Percentiles rank a stretch among this genome's conserved stretches.
phyloP scores from a whole-genome alignment of 2,329 filamentous ascomycete genomes.

The Talaromyces sp. region DNA sequence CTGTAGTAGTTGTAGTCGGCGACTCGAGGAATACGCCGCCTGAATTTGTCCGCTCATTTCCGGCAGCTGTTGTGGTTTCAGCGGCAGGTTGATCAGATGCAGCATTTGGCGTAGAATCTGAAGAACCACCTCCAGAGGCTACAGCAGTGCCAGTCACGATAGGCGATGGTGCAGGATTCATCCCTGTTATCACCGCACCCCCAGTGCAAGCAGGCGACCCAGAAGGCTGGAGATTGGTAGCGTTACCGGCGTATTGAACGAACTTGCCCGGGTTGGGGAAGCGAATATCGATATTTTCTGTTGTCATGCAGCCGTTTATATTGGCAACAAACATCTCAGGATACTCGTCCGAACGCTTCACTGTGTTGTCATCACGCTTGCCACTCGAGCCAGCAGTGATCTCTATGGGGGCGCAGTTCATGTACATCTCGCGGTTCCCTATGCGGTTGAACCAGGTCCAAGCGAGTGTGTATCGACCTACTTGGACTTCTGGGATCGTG shows the following conservation, averaged over 20 bases:
- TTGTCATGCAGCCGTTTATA: conserved; percentile 55
- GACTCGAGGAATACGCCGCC: background rate
- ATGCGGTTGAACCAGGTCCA: conserved; percentile 95
- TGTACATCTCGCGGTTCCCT: conserved; percentile 94
- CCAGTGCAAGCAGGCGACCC: conserved; percentile 26
- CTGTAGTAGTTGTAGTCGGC: background rate
- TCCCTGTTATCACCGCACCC: conserved; percentile 13
- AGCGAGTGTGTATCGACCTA: conserved; percentile 73
- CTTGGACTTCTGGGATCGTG: conserved; percentile 63
- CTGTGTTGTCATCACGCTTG: conserved; percentile 35
- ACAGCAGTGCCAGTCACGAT: conserved; percentile 16
- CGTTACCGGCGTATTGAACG: conserved; percentile 45
- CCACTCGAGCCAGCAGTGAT: conserved; percentile 40
- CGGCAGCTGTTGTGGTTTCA: background rate
- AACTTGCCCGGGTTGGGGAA: conserved; percentile 63
- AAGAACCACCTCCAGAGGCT: conserved; percentile 12
- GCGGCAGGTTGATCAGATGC: background rate
- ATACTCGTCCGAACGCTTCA: conserved; percentile 43
- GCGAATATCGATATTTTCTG: conserved; percentile 50
- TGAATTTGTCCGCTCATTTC: background rate
- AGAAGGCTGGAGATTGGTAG: conserved; percentile 27
- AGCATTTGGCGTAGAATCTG: background rate
- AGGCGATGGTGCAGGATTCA: conserved; percentile 11
- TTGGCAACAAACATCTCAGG: conserved; percentile 75
- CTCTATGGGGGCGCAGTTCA: conserved; percentile 80